Percentiles rank a stretch among this genome's conserved stretches.
These are phyloP conservation scores for Boletus tylopilopsis DNA, from an alignment of 768 basidiomycete genomes.

Conservation along the genomic window DNA sequence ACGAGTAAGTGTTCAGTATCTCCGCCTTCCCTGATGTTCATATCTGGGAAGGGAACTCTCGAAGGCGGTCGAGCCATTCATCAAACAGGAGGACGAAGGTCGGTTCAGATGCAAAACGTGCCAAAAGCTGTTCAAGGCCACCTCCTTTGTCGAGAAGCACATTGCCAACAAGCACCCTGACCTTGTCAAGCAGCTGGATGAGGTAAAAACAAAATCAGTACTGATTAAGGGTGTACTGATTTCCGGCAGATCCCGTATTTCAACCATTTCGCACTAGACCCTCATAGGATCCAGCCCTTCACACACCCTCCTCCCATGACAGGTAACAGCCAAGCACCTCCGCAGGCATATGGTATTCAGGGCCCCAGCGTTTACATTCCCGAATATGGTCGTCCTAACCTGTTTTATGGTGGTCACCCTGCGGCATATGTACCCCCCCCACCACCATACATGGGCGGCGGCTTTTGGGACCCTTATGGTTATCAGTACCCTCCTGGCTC, in stretches of 20 bases:
- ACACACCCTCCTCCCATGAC: constrained; percentile 67
- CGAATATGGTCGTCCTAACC: constrained; percentile 38
- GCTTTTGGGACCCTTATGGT: constrained; percentile 46
- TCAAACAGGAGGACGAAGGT: constrained; percentile 96
- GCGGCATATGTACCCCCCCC: constrained; percentile 33
- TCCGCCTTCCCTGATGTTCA: constrained; percentile 14
- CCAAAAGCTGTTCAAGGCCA: constrained; percentile 96
- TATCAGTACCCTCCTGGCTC: constrained; percentile 39
- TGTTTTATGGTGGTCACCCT: constrained; percentile 39
- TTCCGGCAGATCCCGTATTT: constrained; percentile 72
- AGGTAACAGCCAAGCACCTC: constrained; percentile 73
- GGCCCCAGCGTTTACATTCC: constrained; percentile 51
- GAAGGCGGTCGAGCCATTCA: constrained; percentile 70
- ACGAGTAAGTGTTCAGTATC: constrained; percentile 62
- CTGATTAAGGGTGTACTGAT: constrained; percentile 14
- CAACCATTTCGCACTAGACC: constrained; percentile 96
- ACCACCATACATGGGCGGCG: constrained; percentile 37
- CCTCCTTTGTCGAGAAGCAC: constrained; percentile 96
- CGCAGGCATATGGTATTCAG: constrained; percentile 82
- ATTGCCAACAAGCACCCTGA: constrained; percentile 93
- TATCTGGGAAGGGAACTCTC: constrained; percentile 62
- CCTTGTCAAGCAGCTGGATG: constrained; percentile 75
- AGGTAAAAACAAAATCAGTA: constrained; percentile 48
- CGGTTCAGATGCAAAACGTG: constrained; percentile 97
- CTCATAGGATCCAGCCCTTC: constrained; percentile 86